phyloP scores from a whole-genome alignment of 2,329 filamentous ascomycete genomes.

The Ophiostoma tasmaniense region DNA sequence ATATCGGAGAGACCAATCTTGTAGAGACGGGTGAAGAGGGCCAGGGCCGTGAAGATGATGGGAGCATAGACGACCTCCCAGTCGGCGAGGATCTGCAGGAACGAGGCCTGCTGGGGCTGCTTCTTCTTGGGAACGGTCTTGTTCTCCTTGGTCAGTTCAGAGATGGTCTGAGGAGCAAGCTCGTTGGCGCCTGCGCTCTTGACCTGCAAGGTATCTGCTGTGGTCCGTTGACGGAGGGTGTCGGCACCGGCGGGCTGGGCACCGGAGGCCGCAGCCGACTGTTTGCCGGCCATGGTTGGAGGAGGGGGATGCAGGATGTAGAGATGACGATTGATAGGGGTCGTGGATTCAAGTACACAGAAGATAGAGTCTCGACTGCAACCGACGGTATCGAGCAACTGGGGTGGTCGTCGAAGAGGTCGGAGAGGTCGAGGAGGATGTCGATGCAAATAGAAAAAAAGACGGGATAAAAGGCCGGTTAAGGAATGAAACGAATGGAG shows the following conservation, averaged over 20 bases:
- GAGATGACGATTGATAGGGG: not conserved
- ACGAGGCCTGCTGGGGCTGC: slow-evolving; percentile 42
- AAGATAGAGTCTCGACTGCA: not conserved
- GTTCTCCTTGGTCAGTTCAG: slow-evolving; percentile 45
- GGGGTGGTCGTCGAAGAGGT: not conserved
- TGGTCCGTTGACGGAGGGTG: slow-evolving; percentile 44
- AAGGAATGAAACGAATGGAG: not conserved
- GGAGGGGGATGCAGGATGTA: not conserved
- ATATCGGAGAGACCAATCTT: slow-evolving; percentile 62
- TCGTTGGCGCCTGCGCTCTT: slow-evolving; percentile 33
- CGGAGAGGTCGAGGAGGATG: not conserved
- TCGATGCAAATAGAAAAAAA: not conserved
- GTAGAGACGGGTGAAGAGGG: slow-evolving; percentile 59
- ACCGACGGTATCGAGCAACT: not conserved
- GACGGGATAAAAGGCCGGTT: not conserved
- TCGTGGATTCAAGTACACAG: not conserved
- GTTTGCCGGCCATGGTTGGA: slow-evolving; percentile 43
- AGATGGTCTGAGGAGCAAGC: slow-evolving; percentile 29
- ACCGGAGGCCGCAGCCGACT: slow-evolving; percentile 49
- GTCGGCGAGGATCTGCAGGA: slow-evolving; percentile 55
- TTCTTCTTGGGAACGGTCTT: slow-evolving; percentile 45
- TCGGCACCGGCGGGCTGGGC: slow-evolving; percentile 50
- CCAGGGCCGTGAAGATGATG: slow-evolving; percentile 51
- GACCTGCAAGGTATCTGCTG: not conserved
- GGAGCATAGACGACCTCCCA: slow-evolving; percentile 56